Percentiles rank a stretch among this genome's conserved stretches.
Evolutionary conservation across 306 rosid genomes (phyloP).

Genomic region (Myrica gale): DNA sequence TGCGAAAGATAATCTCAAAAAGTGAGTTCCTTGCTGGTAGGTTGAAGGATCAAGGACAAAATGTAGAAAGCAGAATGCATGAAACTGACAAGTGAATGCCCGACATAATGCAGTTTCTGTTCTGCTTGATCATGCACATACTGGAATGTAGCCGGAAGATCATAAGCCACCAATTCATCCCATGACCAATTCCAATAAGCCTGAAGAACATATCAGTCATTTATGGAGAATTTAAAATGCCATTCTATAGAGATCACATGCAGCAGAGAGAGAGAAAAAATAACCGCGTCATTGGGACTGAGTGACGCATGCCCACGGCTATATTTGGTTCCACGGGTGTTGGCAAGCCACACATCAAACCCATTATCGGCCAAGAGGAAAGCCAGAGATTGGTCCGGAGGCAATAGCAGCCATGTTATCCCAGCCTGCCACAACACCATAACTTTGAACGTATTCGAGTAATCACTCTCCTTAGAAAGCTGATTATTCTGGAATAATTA

Average conservation of each 20-base stretch:
- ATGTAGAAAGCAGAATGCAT: background rate
- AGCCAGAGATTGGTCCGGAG: conserved; percentile 62
- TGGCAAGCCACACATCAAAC: conserved; percentile 77
- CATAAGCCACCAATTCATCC: conserved; percentile 93
- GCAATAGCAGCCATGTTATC: conserved; percentile 73
- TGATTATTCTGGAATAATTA: conserved; percentile 15
- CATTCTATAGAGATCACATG: background rate
- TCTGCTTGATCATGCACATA: conserved; percentile 73
- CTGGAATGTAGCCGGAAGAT: conserved; percentile 75
- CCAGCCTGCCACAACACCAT: conserved; percentile 53
- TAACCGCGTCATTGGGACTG: conserved; percentile 42
- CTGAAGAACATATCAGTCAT: conserved; percentile 30
- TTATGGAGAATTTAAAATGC: background rate
- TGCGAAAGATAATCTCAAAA: conserved; percentile 30
- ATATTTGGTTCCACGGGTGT: conserved; percentile 74
- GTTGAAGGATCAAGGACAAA: background rate
- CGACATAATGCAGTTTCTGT: conserved; percentile 78
- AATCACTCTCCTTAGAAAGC: background rate
- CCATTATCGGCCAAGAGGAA: conserved; percentile 70
- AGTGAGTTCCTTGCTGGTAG: background rate
- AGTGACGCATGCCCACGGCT: conserved; percentile 54
- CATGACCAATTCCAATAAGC: conserved; percentile 93
- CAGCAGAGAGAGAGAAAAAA: conserved; percentile 16
- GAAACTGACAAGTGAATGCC: conserved; percentile 77
- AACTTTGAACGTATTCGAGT: background rate